Conservation (phyloP, 345 rosid genomes). For the Arabis hirsuta region DNA sequence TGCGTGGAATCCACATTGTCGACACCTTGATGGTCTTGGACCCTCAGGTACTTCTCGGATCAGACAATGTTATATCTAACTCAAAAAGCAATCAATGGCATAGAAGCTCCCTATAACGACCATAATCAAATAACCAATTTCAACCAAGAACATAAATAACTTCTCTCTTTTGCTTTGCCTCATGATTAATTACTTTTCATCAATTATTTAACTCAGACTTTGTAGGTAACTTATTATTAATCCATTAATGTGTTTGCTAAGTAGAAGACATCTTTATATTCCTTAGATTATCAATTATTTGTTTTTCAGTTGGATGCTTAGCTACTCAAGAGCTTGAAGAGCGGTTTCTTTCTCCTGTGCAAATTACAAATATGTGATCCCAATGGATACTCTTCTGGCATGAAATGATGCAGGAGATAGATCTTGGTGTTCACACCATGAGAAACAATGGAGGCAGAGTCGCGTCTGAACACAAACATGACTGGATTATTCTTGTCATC, state of each 20-base stretch:
- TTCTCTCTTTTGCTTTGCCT: neutral
- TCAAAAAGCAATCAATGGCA: neutral
- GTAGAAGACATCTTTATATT: conserved; percentile 1
- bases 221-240: neutral
- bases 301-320: conserved; percentile 22
- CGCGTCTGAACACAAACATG: conserved; percentile 65
- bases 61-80: conserved; percentile 13
- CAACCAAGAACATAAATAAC: conserved; percentile 13
- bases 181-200: conserved; percentile 2
- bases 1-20: conserved; percentile 96
- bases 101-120: neutral
- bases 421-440: conserved; percentile 55
- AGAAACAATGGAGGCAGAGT: conserved; percentile 63
- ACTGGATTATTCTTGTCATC: conserved; percentile 75
- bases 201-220: neutral
- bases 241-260: conserved; percentile 1
- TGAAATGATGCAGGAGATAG: conserved; percentile 80
- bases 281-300: neutral
- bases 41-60: conserved; percentile 73
- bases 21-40: conserved; percentile 83
- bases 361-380: conserved; percentile 22
- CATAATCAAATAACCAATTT: neutral
- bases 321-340: conserved; percentile 22
- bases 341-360: neutral
- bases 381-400: conserved; percentile 38